Base-by-base conservation (phyloP, 176 grass and related monocot species). In the Miscanthus lutarioriparius region DNA sequence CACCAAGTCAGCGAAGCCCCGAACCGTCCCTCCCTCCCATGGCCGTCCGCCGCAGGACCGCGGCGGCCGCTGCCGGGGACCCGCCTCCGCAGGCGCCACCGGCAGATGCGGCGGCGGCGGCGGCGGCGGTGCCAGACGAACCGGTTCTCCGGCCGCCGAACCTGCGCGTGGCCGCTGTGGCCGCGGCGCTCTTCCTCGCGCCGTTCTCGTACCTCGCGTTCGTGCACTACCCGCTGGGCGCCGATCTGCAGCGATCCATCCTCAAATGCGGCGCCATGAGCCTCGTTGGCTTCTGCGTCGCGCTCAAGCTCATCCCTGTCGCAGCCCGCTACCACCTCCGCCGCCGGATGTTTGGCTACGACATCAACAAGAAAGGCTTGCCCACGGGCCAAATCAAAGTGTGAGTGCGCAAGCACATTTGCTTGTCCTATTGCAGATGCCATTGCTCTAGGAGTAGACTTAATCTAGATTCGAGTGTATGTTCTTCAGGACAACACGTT, bases 301-400 rank as follows among this genome's bases (percentile, higher is more conserved):
- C 82, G 64, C 77, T 99, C 28, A 71, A 84, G 6, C 68, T 99
- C 75, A 91, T 99, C 86, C 96, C 96, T 2, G 88, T 96, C 48
- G 93, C 96, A 9, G 91, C 96, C 20, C 85, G 86, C 74, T 99
- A 99, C 85, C 85, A 92, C 80, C 81, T 94, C 66, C 88, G 91
- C 9, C 86, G 96, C 75, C 85, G 88, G 30, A 84, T 99, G 86
- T 99, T 92, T 74, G 96, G 96, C 38, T 96, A 89, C 65, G 96
- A 99, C 83, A 99, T 99, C 80, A 99, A 99, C 85, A 99, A 99
- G 90, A 93, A 67, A 72, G 96, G 96, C 40, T 89, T 92, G 78
- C 93, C 91, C 44, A 69, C 85, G 80, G 96, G 96, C 64, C 38
- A 87, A 70, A 91, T 99, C 71, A 90, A 85, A 92, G 96, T 99